These are phyloP conservation scores for Mucor velutinosus DNA, from an alignment of 371 early-diverging fungal genomes.

Conservation along the genomic window DNA sequence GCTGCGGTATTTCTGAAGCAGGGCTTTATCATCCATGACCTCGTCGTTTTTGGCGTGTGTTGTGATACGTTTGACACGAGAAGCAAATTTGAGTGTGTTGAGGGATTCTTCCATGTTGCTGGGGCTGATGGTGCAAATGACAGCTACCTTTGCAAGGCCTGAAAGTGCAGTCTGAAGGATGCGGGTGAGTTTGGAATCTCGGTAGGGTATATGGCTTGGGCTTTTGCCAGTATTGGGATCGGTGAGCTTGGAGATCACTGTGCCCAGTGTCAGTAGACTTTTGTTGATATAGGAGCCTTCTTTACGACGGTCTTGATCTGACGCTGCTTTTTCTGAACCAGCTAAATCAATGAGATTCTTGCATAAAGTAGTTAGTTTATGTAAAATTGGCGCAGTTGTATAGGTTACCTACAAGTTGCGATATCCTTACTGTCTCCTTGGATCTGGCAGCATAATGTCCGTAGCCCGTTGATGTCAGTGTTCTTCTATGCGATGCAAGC, in stretches of 20 bases:
- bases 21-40: conserved; percentile 83
- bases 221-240: not conserved
- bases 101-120: conserved; percentile 74
- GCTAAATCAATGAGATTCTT: conserved; percentile 93
- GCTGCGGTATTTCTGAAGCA: conserved; percentile 80
- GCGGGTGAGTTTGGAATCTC: conserved; percentile 93
- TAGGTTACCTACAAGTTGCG: conserved; percentile 54
- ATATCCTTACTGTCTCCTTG: conserved; percentile 60
- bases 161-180: conserved; percentile 87
- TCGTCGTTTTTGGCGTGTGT: conserved; percentile 70
- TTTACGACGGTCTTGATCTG: conserved; percentile 77
- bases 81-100: conserved; percentile 90
- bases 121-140: conserved; percentile 85
- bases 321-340: conserved; percentile 93
- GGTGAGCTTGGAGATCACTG: conserved; percentile 84
- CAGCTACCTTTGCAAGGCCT: conserved; percentile 81
- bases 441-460: conserved; percentile 11
- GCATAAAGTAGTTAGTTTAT: not conserved
- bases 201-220: conserved; percentile 78
- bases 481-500: conserved; percentile 9
- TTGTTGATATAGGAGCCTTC: conserved; percentile 96
- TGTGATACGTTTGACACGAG: conserved; percentile 76
- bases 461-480: conserved; percentile 14
- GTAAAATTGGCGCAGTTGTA: not conserved
- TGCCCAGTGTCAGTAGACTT: conserved; percentile 82